Base-by-base conservation (phyloP, 768 basidiomycete species). In the Termitomyces bulborhizus region DNA sequence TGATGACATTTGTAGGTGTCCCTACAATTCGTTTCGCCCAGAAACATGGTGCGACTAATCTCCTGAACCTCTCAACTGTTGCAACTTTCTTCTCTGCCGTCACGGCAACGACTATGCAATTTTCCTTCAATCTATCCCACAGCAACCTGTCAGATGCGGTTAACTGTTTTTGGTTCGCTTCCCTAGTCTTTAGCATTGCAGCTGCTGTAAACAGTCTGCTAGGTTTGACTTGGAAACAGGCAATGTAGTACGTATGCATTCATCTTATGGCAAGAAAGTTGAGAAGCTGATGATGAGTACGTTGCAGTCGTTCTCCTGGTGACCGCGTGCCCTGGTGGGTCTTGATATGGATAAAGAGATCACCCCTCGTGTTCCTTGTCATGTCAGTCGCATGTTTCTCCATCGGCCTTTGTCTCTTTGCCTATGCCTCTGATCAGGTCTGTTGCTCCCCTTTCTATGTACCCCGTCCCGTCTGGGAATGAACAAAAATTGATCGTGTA, bases 361-460 rank as follows among this genome's bases (percentile, higher is more conserved):
- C 88, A 5, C 89, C 89, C 13, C 75, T 92, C 34, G 86, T 90
- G 58, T 90, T 91, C 72, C 80, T 91, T 45, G 88, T 91, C 56
- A 76, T 91, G 66, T 89, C 90, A 51, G 88, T 91, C 44, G 86
- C 87, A 40, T 87, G 85, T 68, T 92, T 92, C 69, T 90, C 86
- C 1, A 77, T 87, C 41, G 89, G 89, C 13, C 76, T 91, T 16
- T 84, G 86, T 62, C 79, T 85, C 43, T 91, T 91, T 63, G 78
- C 87, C 13, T 91, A 90, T 64, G 82, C 89, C 3, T 88, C 89
- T 16, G 59, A 69, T 7, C 86, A 88, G 76, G 87, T 84, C 67
- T 43, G 76, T 57, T 36, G 24, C 50, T 32, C 4, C 43, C 44
- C 3, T 26, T 51, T 39, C 43, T 21, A 12, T 9, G 16, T 21